Conservation (phyloP, 768 basidiomycete genomes). For the Lentinula sp. region DNA sequence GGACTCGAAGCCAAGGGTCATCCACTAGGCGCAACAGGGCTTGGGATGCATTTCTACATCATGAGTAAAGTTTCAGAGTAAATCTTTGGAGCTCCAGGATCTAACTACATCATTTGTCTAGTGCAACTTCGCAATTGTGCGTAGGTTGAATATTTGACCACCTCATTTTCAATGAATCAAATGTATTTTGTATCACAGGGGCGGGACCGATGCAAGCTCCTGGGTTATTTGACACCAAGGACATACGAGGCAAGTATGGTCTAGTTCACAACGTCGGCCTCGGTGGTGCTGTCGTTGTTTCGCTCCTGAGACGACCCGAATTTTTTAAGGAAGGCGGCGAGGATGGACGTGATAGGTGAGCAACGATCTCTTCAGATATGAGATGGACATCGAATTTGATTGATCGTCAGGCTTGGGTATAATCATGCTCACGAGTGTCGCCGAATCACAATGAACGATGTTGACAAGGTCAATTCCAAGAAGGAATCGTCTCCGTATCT, state of each 20-base stretch:
- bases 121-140: constrained; percentile 74
- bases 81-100: not conserved
- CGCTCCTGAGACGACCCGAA: constrained; percentile 68
- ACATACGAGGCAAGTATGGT: constrained; percentile 71
- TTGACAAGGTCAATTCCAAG: constrained; percentile 74
- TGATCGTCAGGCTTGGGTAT: constrained; percentile 59
- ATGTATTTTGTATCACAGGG: constrained; percentile 35
- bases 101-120: constrained; percentile 16
- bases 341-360: constrained; percentile 63
- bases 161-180: too few species aligned
- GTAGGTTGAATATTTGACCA: constrained; percentile 2
- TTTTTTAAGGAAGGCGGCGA: constrained; percentile 62
- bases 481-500: constrained; percentile 44
- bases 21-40: constrained; percentile 75
- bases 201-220: constrained; percentile 82
- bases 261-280: constrained; percentile 82
- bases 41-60: constrained; percentile 87
- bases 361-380: not conserved
- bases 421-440: constrained; percentile 71
- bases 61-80: constrained; percentile 42
- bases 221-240: constrained; percentile 53
- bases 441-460: constrained; percentile 53
- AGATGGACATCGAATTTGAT: not conserved
- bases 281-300: constrained; percentile 75
- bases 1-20: constrained; percentile 89